These are phyloP conservation scores for Candolleomyces eurysporus DNA, from an alignment of 768 basidiomycete genomes.

Conservation along the genomic window DNA sequence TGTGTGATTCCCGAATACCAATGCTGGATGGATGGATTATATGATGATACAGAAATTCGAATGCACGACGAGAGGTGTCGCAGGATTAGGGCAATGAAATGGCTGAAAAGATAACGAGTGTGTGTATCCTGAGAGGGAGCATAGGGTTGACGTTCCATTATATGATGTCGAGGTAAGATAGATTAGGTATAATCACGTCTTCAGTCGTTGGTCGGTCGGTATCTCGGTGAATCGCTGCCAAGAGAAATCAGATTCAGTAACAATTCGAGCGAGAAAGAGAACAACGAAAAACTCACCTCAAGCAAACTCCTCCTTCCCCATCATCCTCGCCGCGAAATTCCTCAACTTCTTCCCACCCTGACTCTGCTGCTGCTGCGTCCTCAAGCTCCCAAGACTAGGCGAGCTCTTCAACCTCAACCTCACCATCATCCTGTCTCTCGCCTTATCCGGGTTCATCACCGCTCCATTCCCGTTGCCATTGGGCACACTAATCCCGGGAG, in stretches of 20 bases:
- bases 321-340: conserved; percentile 2
- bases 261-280: neutral
- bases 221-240: neutral
- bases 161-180: neutral
- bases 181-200: neutral
- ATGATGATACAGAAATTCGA: neutral
- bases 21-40: neutral
- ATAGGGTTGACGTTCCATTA: neutral
- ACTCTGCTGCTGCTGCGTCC: neutral
- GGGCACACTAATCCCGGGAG: neutral
- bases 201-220: too few relatives aligned
- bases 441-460: neutral
- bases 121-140: neutral
- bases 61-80: neutral
- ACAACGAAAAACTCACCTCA: neutral
- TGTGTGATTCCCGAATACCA: neutral
- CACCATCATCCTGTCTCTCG: neutral
- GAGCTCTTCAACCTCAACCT: conserved; percentile 1
- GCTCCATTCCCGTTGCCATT: neutral
- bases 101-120: neutral
- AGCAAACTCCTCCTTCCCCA: neutral
- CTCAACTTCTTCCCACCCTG: neutral
- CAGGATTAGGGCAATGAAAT: neutral
- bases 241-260: neutral
- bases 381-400: conserved; percentile 1